Evolutionary conservation across 495 filamentous ascomycete genomes (phyloP).

Genomic region (Monascus purpureus): DNA sequence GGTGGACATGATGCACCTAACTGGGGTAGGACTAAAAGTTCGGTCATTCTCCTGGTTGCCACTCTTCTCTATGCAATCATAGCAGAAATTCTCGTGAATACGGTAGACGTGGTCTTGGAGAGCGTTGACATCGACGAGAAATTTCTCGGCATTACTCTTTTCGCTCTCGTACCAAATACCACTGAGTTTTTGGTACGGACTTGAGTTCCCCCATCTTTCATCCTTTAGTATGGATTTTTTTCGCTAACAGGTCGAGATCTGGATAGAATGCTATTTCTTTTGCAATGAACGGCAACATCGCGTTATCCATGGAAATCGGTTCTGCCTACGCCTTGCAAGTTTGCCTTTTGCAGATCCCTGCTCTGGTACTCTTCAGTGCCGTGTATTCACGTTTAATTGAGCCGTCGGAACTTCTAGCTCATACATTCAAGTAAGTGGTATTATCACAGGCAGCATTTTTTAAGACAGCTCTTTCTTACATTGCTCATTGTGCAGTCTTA

Average conservation of each 20-base stretch:
- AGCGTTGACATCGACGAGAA: conserved; percentile 91
- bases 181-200: conserved; percentile 86
- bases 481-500: conserved; percentile 44
- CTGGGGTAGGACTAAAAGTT: conserved; percentile 84
- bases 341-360: conserved; percentile 90
- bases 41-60: conserved; percentile 76
- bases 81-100: conserved; percentile 92
- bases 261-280: conserved; percentile 92
- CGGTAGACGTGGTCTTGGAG: conserved; percentile 84
- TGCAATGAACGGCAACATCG: conserved; percentile 99
- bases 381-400: conserved; percentile 36
- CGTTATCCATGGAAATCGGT: conserved; percentile 96
- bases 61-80: conserved; percentile 91
- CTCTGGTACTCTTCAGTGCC: conserved; percentile 83
- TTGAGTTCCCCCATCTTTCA: no score
- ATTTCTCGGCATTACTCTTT: conserved; percentile 93
- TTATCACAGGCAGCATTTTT: not conserved
- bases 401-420: conserved; percentile 45
- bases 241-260: no score
- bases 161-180: conserved; percentile 93
- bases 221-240: no score
- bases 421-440: conserved; percentile 67
- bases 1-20: conserved; percentile 97
- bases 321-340: conserved; percentile 96
- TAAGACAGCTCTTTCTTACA: not conserved